Conservation (phyloP, 129 eudicot species). For the Flaveria trinervia region DNA sequence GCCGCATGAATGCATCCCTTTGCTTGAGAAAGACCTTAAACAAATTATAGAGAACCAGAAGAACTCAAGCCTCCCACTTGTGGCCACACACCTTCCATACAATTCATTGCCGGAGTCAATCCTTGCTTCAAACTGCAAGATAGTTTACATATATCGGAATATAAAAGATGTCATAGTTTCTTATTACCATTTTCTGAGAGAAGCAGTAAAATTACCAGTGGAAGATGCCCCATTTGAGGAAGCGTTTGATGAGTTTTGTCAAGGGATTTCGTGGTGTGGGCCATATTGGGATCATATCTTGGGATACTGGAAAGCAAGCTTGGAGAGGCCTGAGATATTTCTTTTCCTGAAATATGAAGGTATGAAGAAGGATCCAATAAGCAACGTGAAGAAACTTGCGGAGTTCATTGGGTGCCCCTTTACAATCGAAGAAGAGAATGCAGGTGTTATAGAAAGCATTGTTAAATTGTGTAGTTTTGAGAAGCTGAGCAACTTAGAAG, state of each 20-base stretch:
- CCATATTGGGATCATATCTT: neutral
- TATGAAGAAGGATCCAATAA: neutral
- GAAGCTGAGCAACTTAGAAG: neutral
- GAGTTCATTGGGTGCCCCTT: neutral
- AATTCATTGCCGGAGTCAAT: neutral
- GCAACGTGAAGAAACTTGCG: neutral
- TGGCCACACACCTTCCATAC: no score
- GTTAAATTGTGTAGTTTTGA: neutral
- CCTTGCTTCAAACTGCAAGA: neutral
- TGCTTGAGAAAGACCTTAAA: no score
- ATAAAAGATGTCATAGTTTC: neutral
- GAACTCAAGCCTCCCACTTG: no score
- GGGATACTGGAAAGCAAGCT: constrained; percentile 2
- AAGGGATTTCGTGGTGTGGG: neutral
- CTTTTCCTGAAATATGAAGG: neutral
- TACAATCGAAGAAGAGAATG: neutral
- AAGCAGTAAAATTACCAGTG: neutral
- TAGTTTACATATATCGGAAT: neutral
- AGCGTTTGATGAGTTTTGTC: neutral
- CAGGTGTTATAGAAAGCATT: neutral
- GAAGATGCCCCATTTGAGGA: neutral
- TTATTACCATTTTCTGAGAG: neutral
- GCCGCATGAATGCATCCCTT: no score
- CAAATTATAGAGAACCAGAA: no score
- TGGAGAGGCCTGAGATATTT: neutral